A percentile compares a stretch with the other conserved stretches of the same genome.
Evolutionary conservation across 768 basidiomycete species (phyloP).

Genomic region (Butyriboletus loyo): DNA sequence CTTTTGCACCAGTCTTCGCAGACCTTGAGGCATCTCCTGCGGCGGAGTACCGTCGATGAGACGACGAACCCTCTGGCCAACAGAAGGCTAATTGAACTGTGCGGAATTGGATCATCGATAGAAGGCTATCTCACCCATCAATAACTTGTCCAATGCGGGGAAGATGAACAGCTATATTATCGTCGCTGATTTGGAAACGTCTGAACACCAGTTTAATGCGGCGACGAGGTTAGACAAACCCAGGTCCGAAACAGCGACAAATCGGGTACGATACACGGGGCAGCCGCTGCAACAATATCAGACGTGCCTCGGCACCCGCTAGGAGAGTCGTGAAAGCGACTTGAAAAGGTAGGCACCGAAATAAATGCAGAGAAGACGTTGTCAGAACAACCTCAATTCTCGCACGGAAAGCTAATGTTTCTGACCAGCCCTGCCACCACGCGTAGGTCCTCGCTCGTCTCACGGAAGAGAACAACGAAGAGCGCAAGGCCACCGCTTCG

Average conservation of each 20-base stretch:
- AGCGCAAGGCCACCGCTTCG: not conserved
- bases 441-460: not conserved
- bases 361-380: not conserved
- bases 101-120: constrained; percentile 20
- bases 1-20: not conserved
- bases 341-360: not conserved
- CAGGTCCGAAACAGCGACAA: constrained; percentile 11
- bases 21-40: not conserved
- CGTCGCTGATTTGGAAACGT: too few species aligned
- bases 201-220: too few species aligned
- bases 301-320: not conserved
- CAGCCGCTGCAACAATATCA: not conserved
- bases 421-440: not conserved
- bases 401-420: not conserved
- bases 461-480: not conserved
- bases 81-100: not conserved
- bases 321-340: not conserved
- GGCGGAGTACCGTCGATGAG: constrained; percentile 1
- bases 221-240: not conserved
- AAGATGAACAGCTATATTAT: constrained; percentile 14
- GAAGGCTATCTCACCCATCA: constrained; percentile 25
- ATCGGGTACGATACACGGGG: not conserved
- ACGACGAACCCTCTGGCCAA: not conserved
- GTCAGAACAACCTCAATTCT: not conserved
- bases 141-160: constrained; percentile 14